A percentile compares a stretch with the other conserved stretches of the same genome.
These are phyloP conservation scores for Alternaria sp. DNA, from an alignment of 2,329 filamentous ascomycete species.

Conservation along the genomic window DNA sequence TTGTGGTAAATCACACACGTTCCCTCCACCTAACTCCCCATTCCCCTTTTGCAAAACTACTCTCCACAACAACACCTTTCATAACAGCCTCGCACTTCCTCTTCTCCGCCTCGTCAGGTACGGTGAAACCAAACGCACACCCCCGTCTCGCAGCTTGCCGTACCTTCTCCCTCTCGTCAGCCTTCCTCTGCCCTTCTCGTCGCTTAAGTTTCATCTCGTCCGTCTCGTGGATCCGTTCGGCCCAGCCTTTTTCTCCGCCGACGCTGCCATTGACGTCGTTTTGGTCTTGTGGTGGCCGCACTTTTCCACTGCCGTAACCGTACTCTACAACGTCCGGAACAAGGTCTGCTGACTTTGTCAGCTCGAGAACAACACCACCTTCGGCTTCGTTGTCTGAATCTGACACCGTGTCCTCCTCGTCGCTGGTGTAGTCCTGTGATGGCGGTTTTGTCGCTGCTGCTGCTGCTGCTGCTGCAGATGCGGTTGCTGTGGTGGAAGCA, in stretches of 20 bases:
- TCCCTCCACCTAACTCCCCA: conserved; percentile 68
- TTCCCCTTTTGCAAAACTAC: conserved; percentile 68
- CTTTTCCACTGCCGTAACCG: conserved; percentile 42
- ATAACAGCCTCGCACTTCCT: conserved; percentile 68
- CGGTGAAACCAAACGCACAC: conserved; percentile 64
- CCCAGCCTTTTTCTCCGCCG: conserved; percentile 64
- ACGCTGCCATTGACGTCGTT: conserved; percentile 66
- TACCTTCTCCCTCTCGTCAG: conserved; percentile 66
- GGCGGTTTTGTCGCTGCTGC: conserved; percentile 3
- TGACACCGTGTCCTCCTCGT: conserved; percentile 24
- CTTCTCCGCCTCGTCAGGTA: conserved; percentile 36
- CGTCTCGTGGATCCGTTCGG: conserved; percentile 63
- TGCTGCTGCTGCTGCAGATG: not conserved
- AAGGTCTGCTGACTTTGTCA: not conserved
- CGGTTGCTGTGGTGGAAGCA: not conserved
- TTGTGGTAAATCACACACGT: conserved; percentile 16
- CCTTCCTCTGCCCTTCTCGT: conserved; percentile 58
- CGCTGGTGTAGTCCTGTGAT: conserved; percentile 11
- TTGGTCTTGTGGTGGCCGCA: conserved; percentile 53
- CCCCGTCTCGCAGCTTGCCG: conserved; percentile 69
- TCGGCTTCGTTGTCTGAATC: conserved; percentile 30
- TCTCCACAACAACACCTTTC: conserved; percentile 66
- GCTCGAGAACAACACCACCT: conserved; percentile 26
- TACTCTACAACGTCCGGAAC: conserved; percentile 30
- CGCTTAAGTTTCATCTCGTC: conserved; percentile 62